A percentile compares a stretch with the other conserved stretches of the same genome.
These are phyloP conservation scores for Saccharum officinarum DNA, from an alignment of 176 grass and related monocot species.

Conservation along the genomic window DNA sequence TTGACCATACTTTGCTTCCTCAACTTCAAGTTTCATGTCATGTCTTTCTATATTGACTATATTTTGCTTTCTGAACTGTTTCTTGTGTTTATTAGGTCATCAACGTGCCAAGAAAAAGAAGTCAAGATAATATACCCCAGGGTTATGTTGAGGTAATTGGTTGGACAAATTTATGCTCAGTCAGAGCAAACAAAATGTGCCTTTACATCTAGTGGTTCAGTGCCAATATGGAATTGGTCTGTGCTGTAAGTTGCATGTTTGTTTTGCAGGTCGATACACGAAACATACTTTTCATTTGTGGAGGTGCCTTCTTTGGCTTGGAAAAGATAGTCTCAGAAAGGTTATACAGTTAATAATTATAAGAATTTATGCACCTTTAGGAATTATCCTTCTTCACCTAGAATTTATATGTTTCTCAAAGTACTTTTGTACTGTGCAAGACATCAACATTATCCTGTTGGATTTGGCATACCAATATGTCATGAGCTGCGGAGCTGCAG, in stretches of 20 bases:
- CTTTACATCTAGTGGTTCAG: neutral
- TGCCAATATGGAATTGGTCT: slow-evolving; percentile 1
- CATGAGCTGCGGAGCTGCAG: slow-evolving; percentile 33
- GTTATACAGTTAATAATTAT: slow-evolving; percentile 25
- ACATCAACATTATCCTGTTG: slow-evolving; percentile 46
- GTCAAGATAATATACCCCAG: slow-evolving; percentile 36
- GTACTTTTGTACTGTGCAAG: slow-evolving; percentile 40
- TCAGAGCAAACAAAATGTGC: neutral
- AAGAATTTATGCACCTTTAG: slow-evolving; percentile 6
- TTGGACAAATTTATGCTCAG: neutral
- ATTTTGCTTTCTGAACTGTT: neutral
- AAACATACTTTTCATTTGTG: slow-evolving; percentile 84
- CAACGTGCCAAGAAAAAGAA: slow-evolving; percentile 67
- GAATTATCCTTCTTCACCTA: slow-evolving; percentile 16
- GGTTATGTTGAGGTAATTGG: slow-evolving; percentile 46
- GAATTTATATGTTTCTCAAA: slow-evolving; percentile 15
- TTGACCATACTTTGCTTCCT: neutral
- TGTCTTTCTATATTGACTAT: neutral
- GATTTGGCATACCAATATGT: slow-evolving; percentile 54
- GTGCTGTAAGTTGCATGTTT: slow-evolving; percentile 14
- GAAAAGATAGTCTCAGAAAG: slow-evolving; percentile 70
- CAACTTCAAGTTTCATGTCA: neutral
- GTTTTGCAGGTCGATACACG: slow-evolving; percentile 67
- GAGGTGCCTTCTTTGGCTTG: slow-evolving; percentile 69
- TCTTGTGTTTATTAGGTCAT: slow-evolving; percentile 49